phyloP scores from a whole-genome alignment of 208 protist genomes.

The Kentomonas sorsogonicus region DNA sequence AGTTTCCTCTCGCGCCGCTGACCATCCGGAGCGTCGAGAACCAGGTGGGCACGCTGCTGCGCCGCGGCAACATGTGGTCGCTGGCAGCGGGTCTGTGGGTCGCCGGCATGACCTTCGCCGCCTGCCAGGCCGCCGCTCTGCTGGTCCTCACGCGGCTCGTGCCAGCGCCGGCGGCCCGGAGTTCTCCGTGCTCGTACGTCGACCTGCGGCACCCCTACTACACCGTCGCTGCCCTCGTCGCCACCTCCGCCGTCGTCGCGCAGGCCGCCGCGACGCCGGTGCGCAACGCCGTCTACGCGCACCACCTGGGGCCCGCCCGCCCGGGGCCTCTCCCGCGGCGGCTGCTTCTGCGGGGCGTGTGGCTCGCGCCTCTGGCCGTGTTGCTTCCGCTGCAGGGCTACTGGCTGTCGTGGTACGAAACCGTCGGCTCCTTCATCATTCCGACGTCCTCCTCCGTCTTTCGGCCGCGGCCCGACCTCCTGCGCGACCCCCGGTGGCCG shows the following conservation, averaged over 20 bases:
- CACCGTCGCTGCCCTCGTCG: conserved; percentile 32
- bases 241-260: conserved; percentile 29
- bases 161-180: conserved; percentile 3
- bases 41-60: conserved; percentile 59
- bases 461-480: conserved; percentile 42
- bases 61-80: conserved; percentile 76
- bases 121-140: conserved; percentile 27
- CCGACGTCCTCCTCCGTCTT: conserved; percentile 64
- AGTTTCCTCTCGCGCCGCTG: conserved; percentile 47
- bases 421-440: conserved; percentile 54
- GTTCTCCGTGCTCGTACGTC: conserved; percentile 16
- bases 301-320: conserved; percentile 58
- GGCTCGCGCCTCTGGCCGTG: conserved; percentile 29
- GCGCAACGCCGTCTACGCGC: conserved; percentile 41
- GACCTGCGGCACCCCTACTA: conserved; percentile 80
- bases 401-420: conserved; percentile 80
- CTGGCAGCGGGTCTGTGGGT: conserved; percentile 44
- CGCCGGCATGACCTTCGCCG: conserved; percentile 32
- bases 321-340: conserved; percentile 35
- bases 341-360: conserved; percentile 25
- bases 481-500: conserved; percentile 40
- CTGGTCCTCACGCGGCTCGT: no score
- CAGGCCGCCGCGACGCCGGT: conserved; percentile 51
- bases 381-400: conserved; percentile 54
- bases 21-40: conserved; percentile 60